phyloP scores from a whole-genome alignment of 805 yeast genomes.

The Saccharomycopsis schoenii region DNA sequence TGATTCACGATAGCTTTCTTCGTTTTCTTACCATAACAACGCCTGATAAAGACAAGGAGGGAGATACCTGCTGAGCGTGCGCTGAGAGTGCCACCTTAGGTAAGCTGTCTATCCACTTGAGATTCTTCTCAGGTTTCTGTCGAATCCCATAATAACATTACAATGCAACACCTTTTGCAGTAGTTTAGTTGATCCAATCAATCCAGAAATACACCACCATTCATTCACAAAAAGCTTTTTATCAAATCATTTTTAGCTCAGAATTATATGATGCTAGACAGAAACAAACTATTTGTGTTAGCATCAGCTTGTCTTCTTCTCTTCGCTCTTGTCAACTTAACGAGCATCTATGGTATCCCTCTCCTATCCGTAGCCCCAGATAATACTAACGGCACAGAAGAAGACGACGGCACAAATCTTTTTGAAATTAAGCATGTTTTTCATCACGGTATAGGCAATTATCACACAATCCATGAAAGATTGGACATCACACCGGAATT shows the following conservation, averaged over 20 bases:
- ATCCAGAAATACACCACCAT: too few relatives aligned
- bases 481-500: conserved; percentile 40
- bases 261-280: not conserved
- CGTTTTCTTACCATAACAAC: too few relatives aligned
- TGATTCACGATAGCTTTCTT: too few relatives aligned
- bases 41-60: too few relatives aligned
- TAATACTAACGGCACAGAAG: not conserved
- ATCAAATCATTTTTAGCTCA: not conserved
- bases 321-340: not conserved
- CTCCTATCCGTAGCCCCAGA: not conserved
- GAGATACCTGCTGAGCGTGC: not conserved
- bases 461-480: conserved; percentile 35
- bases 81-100: not conserved
- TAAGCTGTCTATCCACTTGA: not conserved
- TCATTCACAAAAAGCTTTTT: too few relatives aligned
- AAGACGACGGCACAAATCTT: not conserved
- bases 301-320: not conserved
- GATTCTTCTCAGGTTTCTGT: too few relatives aligned
- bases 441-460: conserved; percentile 48
- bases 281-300: not conserved
- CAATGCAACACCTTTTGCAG: too few relatives aligned
- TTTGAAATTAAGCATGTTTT: conserved; percentile 45
- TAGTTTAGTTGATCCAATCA: too few relatives aligned
- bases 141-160: too few relatives aligned
- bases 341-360: not conserved